Base-by-base conservation (phyloP, 1,284 basidiomycete genomes). In the Cryptococcus deneoformans region DNA sequence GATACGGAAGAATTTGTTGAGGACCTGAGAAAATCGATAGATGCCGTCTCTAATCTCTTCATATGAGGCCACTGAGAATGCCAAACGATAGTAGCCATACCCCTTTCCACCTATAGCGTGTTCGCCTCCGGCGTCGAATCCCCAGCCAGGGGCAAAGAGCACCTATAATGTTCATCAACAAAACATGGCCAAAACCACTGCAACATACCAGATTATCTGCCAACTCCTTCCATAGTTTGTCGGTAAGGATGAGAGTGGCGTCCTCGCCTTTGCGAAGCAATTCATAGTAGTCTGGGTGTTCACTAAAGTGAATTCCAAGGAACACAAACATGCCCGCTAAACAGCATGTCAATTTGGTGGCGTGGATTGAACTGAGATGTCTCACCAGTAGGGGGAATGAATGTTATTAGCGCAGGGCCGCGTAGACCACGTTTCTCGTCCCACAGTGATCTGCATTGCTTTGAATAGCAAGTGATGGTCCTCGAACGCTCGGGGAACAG, bases 281-380 rank as follows among this genome's bases (percentile, higher is more conserved):
- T 6, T 53, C 40, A 35, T 62, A 45, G 66, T 82, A 83, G 9
- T 80, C 78, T 1, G 85, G 85, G 69, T 86, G 84, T 53, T 82
- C 77, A 47, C 84, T 80, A 46, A 90, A 80, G 72, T 89, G 83
- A 24, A 90, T 71, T 60, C 82, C 82, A 46, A 90, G 71, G 85
- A 87, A 79, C 50, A 80, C 64, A 65, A 77, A 78, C 77, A 78
- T 78, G 46, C 77, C 77, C 1, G 71, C 73, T 63, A 24, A 5
- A 40, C 38, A 49, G 39, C 38, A 39, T 36, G 39, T 46, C 51
- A 40, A 47, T 24, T 37, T 7, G 16, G 29, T 43, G 9, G 5
- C 16, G 5, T 29, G 6, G 36, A 8, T 29, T 29, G 12, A 9
- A 38, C 37, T 11, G 4, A 20, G 29, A 9, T 86, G 66, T 5